phyloP scores from a whole-genome alignment of 176 grass and related monocot species.

The Dactylis glomerata region DNA sequence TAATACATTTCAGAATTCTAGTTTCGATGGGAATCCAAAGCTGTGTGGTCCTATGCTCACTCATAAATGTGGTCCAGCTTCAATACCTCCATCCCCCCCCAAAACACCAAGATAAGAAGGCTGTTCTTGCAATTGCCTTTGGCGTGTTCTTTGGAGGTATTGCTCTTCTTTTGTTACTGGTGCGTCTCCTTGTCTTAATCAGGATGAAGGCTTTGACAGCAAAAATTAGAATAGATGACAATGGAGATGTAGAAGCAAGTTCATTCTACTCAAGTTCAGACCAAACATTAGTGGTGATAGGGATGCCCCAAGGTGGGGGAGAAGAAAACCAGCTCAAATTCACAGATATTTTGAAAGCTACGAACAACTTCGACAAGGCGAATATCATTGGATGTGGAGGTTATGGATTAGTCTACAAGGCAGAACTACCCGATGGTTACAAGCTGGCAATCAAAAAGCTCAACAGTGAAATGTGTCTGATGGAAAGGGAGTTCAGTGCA shows the following conservation, averaged over 20 bases:
- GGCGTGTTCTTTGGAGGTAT: slow-evolving; percentile 4
- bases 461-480: slow-evolving; percentile 35
- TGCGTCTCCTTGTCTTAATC: background rate
- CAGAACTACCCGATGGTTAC: slow-evolving; percentile 23
- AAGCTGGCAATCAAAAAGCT: slow-evolving; percentile 52
- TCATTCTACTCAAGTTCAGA: slow-evolving; percentile 4
- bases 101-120: background rate
- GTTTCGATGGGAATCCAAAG: slow-evolving; percentile 14
- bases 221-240: background rate
- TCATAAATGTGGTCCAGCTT: background rate
- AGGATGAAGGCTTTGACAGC: background rate
- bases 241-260: background rate
- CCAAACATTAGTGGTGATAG: background rate
- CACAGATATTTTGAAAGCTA: slow-evolving; percentile 29
- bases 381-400: slow-evolving; percentile 49
- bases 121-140: background rate
- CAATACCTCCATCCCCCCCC: background rate
- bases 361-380: slow-evolving; percentile 48
- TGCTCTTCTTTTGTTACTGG: slow-evolving; percentile 13
- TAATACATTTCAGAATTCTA: background rate
- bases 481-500: slow-evolving; percentile 46
- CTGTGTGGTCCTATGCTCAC: background rate
- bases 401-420: slow-evolving; percentile 54
- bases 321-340: slow-evolving; percentile 17
- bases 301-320: background rate